phyloP scores from a whole-genome alignment of 176 grass and related monocot genomes.

The Avena sativa region DNA sequence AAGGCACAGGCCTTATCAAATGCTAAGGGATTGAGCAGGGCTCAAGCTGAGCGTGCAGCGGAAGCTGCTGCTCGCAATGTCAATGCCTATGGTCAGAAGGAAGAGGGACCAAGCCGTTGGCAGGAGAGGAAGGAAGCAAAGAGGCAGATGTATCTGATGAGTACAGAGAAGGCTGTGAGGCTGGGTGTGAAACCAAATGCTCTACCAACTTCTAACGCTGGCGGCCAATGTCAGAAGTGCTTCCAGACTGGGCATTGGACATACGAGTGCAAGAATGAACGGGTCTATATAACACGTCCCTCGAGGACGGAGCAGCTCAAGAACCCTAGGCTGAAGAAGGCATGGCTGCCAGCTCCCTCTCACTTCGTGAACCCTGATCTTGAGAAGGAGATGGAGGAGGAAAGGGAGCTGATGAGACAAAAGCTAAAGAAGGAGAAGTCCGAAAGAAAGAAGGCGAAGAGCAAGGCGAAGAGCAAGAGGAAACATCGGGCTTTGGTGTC shows the following conservation, averaged over 20 bases:
- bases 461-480: slow-evolving; percentile 74
- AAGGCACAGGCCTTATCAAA: slow-evolving; percentile 71
- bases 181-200: slow-evolving; percentile 74
- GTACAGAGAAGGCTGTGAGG: slow-evolving; percentile 81
- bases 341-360: slow-evolving; percentile 47
- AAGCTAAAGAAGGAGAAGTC: slow-evolving; percentile 44
- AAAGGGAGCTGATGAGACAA: slow-evolving; percentile 44
- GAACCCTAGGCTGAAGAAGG: slow-evolving; percentile 86
- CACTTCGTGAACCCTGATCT: slow-evolving; percentile 74
- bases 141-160: slow-evolving; percentile 95
- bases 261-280: slow-evolving; percentile 88
- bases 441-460: slow-evolving; percentile 58
- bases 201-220: slow-evolving; percentile 38
- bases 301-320: slow-evolving; percentile 81
- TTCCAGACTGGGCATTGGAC: slow-evolving; percentile 92
- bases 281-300: slow-evolving; percentile 70
- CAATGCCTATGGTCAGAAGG: slow-evolving; percentile 97
- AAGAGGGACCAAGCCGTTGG: slow-evolving; percentile 90
- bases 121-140: slow-evolving; percentile 94
- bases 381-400: slow-evolving; percentile 58
- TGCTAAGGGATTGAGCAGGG: slow-evolving; percentile 83
- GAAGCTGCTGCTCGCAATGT: slow-evolving; percentile 74
- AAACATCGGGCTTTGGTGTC: slow-evolving; percentile 69
- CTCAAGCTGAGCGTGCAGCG: slow-evolving; percentile 84
- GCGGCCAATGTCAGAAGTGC: slow-evolving; percentile 86